Conservation (phyloP, 139 green algal species). For the Pseudopediastrum boryanum region DNA sequence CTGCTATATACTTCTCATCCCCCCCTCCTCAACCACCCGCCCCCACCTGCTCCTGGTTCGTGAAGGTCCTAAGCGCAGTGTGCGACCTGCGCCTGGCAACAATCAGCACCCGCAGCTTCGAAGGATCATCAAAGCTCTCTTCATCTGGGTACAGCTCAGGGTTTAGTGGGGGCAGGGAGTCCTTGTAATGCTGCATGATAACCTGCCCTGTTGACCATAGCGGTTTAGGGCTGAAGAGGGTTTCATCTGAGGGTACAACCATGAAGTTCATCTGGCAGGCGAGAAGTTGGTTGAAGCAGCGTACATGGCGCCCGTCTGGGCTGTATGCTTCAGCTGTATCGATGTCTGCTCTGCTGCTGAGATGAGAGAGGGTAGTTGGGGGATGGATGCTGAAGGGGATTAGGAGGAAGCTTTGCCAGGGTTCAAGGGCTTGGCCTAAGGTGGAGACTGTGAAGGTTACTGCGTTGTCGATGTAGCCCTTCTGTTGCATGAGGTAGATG, state of each 20-base stretch:
- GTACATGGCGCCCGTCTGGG: constrained; percentile 28
- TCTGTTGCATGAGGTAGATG: constrained; percentile 13
- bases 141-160: no score
- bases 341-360: constrained; percentile 13
- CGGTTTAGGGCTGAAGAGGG: no score
- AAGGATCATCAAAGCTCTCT: constrained; percentile 16
- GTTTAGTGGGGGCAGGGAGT: constrained; percentile 18
- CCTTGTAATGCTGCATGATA: constrained; percentile 24
- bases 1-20: no score
- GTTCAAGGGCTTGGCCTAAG: constrained; percentile 21
- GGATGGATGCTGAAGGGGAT: constrained; percentile 2
- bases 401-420: constrained; percentile 26
- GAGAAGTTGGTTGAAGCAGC: constrained; percentile 35
- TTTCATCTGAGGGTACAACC: no score
- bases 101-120: constrained; percentile 36
- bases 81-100: not conserved
- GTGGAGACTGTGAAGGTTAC: not conserved
- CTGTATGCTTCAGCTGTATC: constrained; percentile 22
- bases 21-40: not conserved
- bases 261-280: constrained; percentile 22
- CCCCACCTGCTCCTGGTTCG: constrained; percentile 37
- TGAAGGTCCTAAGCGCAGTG: not conserved
- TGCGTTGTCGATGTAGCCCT: constrained; percentile 6
- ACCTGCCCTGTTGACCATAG: constrained; percentile 38
- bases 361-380: constrained; percentile 14